These are phyloP conservation scores for Neurospora africana DNA, from an alignment of 495 filamentous ascomycete species.

Conservation along the genomic window DNA sequence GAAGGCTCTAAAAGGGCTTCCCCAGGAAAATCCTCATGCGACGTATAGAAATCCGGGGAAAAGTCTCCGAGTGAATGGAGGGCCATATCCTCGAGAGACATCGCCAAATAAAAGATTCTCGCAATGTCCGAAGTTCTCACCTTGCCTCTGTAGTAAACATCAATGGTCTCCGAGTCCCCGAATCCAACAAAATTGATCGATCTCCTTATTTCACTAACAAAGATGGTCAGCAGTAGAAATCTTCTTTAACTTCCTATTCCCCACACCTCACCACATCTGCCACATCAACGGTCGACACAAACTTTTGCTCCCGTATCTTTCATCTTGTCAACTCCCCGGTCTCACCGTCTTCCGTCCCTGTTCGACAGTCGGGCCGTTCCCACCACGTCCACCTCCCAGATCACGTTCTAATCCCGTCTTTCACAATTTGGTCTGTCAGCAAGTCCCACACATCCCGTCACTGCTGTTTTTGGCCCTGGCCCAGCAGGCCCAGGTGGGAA, in stretches of 20 bases:
- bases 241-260: not conserved
- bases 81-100: not conserved
- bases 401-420: too few species aligned
- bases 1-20: not conserved
- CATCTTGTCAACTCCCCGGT: not conserved
- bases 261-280: too few species aligned
- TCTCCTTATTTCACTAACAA: not conserved
- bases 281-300: not conserved
- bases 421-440: not conserved
- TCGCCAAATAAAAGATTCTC: not conserved
- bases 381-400: not conserved
- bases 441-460: not conserved
- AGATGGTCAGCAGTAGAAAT: not conserved
- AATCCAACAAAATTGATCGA: not conserved
- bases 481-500: not conserved
- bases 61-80: not conserved
- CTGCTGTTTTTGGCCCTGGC: too few species aligned
- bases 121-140: not conserved
- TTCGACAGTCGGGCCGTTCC: not conserved
- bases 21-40: not conserved
- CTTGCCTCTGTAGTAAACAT: too few species aligned
- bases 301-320: not conserved
- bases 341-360: not conserved
- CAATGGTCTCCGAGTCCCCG: not conserved
- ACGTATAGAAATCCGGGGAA: not conserved